Evolutionary conservation across 371 early-diverging fungal genomes (phyloP).

Genomic region (Actinomortierella ambigua): DNA sequence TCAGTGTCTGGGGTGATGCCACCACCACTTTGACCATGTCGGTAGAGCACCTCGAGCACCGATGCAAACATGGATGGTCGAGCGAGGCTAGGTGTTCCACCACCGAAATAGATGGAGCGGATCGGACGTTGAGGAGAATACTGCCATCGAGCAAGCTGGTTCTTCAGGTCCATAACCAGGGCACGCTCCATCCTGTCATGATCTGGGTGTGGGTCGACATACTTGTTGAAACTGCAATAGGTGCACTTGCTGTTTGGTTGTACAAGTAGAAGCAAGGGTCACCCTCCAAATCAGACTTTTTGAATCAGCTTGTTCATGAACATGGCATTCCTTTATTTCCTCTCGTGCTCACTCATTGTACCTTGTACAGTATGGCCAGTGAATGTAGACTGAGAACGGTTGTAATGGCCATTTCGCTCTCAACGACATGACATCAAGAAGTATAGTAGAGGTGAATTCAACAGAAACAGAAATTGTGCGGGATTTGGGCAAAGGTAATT

Average conservation of each 20-base stretch:
- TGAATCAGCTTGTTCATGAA: background rate
- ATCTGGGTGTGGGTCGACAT: constrained; percentile 63
- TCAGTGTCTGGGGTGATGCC: constrained; percentile 52
- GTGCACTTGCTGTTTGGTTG: constrained; percentile 73
- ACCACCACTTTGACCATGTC: too few species aligned
- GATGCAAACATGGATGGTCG: constrained; percentile 42
- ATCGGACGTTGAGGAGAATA: constrained; percentile 44
- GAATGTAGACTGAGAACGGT: constrained; percentile 76
- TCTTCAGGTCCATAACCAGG: constrained; percentile 55
- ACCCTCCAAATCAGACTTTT: too few species aligned
- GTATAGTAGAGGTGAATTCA: too few species aligned
- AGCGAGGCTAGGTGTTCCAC: constrained; percentile 70
- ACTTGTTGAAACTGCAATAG: constrained; percentile 90
- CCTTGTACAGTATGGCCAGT: constrained; percentile 89
- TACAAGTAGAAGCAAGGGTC: too few species aligned
- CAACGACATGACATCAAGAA: too few species aligned
- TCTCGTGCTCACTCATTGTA: constrained; percentile 7
- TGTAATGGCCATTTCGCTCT: background rate
- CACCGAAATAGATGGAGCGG: constrained; percentile 79
- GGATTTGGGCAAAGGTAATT: too few species aligned
- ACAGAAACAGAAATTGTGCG: too few species aligned
- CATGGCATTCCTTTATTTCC: background rate
- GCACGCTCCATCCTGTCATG: constrained; percentile 60
- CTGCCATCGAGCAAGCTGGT: constrained; percentile 19
- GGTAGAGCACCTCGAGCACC: constrained; percentile 50